phyloP scores from a whole-genome alignment of 768 basidiomycete species.

The Mycena haematopus region DNA sequence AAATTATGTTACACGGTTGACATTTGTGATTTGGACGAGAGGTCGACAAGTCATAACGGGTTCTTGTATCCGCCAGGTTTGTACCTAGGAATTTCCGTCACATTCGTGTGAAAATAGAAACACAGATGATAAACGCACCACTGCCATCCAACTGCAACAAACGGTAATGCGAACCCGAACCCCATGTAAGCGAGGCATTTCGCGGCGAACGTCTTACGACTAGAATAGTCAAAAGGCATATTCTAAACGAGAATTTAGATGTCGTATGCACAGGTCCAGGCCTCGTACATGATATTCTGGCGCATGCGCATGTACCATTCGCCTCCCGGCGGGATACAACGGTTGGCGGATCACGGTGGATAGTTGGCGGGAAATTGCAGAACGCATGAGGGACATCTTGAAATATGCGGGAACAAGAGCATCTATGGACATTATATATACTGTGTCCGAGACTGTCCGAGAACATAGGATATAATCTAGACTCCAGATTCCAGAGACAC shows the following conservation, averaged over 20 bases:
- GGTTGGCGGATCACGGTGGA: background rate
- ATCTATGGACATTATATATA: background rate
- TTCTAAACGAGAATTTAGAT: slow-evolving; percentile 22
- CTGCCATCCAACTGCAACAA: slow-evolving; percentile 34
- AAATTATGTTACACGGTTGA: too few relatives aligned
- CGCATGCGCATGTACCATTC: slow-evolving; percentile 14
- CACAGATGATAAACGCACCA: slow-evolving; percentile 20
- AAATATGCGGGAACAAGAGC: background rate
- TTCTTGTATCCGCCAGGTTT: slow-evolving; percentile 30
- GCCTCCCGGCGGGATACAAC: background rate
- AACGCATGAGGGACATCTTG: background rate
- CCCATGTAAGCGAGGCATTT: slow-evolving; percentile 31
- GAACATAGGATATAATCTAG: background rate
- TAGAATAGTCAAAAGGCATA: slow-evolving; percentile 31
- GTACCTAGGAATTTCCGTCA: slow-evolving; percentile 15
- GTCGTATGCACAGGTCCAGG: background rate
- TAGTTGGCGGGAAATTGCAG: background rate
- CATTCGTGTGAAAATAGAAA: background rate
- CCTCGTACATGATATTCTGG: slow-evolving; percentile 17
- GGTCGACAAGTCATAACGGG: background rate
- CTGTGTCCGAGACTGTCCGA: background rate
- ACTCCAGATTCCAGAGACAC: background rate
- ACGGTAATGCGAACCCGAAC: slow-evolving; percentile 33
- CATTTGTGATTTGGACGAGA: too few relatives aligned
- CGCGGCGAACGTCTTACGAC: slow-evolving; percentile 26